Base-by-base conservation (phyloP, 2,329 filamentous ascomycete species). In the Phialemoniopsis sp. region DNA sequence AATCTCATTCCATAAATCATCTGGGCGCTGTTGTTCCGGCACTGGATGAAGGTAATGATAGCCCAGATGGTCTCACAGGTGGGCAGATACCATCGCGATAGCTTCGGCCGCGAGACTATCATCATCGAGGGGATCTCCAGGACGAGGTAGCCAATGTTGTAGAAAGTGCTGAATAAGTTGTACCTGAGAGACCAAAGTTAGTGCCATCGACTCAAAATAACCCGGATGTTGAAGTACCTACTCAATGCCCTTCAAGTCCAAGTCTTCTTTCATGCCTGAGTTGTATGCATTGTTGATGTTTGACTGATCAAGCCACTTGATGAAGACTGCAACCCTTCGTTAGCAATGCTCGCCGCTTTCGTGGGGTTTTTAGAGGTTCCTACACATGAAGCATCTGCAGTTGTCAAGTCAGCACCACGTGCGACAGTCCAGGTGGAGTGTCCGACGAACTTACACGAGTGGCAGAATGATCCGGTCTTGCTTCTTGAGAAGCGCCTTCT, bases 271-370 rank as follows among this genome's bases (percentile, higher is more conserved):
- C 41, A 48, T 46, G 12, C 46, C 46, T 8, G 40, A 39, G 15
- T 45, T 42, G 26, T 42, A 49, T n/a, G 63, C 64, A 40, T 59
- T 60, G 41, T 52, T 58, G 43, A 57, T 50, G 36, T 57, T 60
- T 17, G 47, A 42, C 35, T 55, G 53, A 42, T 63, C 58, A 4
- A 64, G 58, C 41, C 55, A 61, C 31, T 63, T 63, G 37, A 60
- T 51, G 37, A 57, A 55, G n/a, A n/a, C n/a, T n/a, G n/a, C n/a
- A 39, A 32, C 12, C 28, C 16, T 14, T 5, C 8, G 9, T 32
- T 32, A 36, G 26, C n/a, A n/a, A n/a, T n/a, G n/a, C n/a, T n/a
- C n/a, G n/a, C n/a, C n/a, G n/a, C n/a, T n/a, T n/a, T n/a, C n/a
- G n/a, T n/a, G n/a, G n/a, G n/a, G n/a, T n/a, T n/a, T n/a, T n/a